Percentiles rank a stretch among this genome's conserved stretches.
Evolutionary conservation across 1,284 basidiomycete genomes (phyloP).

Genomic region (Austroboletus niveus): DNA sequence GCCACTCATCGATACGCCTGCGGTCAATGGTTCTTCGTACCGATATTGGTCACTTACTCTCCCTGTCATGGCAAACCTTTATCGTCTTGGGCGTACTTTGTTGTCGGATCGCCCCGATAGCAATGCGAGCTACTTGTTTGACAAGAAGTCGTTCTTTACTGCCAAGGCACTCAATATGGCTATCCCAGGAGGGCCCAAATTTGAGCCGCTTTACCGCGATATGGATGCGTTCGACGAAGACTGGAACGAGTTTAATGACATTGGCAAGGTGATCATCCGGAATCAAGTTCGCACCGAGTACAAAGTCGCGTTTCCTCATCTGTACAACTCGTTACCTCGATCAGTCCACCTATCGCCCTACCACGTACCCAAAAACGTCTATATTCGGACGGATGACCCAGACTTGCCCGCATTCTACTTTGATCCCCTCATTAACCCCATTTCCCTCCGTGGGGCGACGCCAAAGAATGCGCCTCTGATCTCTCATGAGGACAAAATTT

Average conservation of each 20-base stretch:
- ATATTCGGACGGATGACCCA: conserved; percentile 98
- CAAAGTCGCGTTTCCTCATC: conserved; percentile 98
- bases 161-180: conserved; percentile 98
- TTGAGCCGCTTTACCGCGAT: conserved; percentile 92
- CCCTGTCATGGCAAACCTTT: conserved; percentile 95
- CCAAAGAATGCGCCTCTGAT: conserved; percentile 83
- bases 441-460: conserved; percentile 83
- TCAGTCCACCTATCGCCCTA: conserved; percentile 92
- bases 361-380: conserved; percentile 95
- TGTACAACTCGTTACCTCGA: conserved; percentile 98
- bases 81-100: conserved; percentile 91
- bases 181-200: conserved; percentile 98
- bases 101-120: conserved; percentile 90
- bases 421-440: conserved; percentile 96
- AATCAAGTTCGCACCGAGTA: conserved; percentile 99
- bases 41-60: conserved; percentile 90
- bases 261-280: conserved; percentile 99
- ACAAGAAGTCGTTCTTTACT: conserved; percentile 98
- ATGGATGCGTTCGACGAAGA: conserved; percentile 98
- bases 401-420: conserved; percentile 99
- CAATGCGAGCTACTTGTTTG: conserved; percentile 92
- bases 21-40: conserved; percentile 93
- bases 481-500: conserved; percentile 89
- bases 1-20: conserved; percentile 84
- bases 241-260: conserved; percentile 99